A percentile compares a stretch with the other conserved stretches of the same genome.
Conservation (phyloP, 106 monocot genomes). For the Cymbidium sinense region DNA sequence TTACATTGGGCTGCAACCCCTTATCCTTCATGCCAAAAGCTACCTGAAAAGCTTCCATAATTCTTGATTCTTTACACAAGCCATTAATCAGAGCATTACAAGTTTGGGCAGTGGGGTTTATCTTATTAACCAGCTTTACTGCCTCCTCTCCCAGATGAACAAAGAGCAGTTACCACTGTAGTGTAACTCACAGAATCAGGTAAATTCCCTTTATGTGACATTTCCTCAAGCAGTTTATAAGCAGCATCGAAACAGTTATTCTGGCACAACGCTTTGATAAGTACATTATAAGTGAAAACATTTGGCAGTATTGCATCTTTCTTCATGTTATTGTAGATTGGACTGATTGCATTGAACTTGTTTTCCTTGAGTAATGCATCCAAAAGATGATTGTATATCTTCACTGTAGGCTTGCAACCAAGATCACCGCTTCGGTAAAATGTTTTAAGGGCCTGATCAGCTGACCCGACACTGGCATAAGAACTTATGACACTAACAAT, state of each 20-base stretch:
- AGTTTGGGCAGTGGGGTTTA: slow-evolving; percentile 17
- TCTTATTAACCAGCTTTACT: slow-evolving; percentile 28
- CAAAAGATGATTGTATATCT: slow-evolving; percentile 76
- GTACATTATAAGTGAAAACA: slow-evolving; percentile 75
- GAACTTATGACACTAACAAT: slow-evolving; percentile 43
- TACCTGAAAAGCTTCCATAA: slow-evolving; percentile 40
- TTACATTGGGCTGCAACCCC: slow-evolving; percentile 52
- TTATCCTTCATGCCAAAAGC: slow-evolving; percentile 44
- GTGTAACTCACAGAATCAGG: slow-evolving; percentile 76
- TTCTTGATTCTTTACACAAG: slow-evolving; percentile 34
- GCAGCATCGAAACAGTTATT: slow-evolving; percentile 63
- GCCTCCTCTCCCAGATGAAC: slow-evolving; percentile 48
- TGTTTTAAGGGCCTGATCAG: slow-evolving; percentile 62
- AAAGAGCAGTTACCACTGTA: slow-evolving; percentile 57
- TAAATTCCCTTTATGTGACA: slow-evolving; percentile 48
- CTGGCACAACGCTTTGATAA: slow-evolving; percentile 72
- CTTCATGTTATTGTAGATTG: slow-evolving; percentile 72
- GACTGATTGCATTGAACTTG: slow-evolving; percentile 42
- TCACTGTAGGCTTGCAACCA: slow-evolving; percentile 49
- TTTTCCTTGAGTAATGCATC: slow-evolving; percentile 57
- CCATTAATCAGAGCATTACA: slow-evolving; percentile 79
- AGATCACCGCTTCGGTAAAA: slow-evolving; percentile 74
- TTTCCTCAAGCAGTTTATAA: slow-evolving; percentile 55
- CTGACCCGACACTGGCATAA: slow-evolving; percentile 32
- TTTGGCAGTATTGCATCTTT: slow-evolving; percentile 65